A percentile compares a stretch with the other conserved stretches of the same genome.
Conservation (phyloP, 2,329 filamentous ascomycete species). For the Domatiomyces globalis region DNA sequence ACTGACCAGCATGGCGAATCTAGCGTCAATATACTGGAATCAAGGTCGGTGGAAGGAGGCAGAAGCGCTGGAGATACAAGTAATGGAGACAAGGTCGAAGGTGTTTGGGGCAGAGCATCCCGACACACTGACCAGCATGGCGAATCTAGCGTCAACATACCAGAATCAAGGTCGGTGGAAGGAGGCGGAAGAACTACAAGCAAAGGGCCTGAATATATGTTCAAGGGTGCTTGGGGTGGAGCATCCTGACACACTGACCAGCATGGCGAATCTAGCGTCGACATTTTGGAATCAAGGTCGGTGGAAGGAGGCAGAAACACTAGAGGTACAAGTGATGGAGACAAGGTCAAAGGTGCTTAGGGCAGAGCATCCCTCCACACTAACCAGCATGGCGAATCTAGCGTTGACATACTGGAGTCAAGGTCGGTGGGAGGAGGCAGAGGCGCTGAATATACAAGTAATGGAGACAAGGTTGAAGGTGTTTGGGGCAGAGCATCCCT, state of each 20-base stretch:
- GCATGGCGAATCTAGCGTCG: no score
- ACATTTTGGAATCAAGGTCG: no score
- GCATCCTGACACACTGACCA: conserved; percentile 8
- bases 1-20: conserved; percentile 11
- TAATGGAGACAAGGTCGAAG: conserved; percentile 12
- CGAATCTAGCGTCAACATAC: conserved; percentile 14
- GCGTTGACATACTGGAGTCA: conserved; percentile 6
- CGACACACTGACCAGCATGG: conserved; percentile 11
- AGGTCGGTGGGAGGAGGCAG: conserved; percentile 5
- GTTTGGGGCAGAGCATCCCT: no score
- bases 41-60: conserved; percentile 10
- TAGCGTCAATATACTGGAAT: conserved; percentile 13
- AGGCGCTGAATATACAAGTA: no score
- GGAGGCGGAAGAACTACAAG: conserved; percentile 19
- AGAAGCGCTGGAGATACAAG: conserved; percentile 10
- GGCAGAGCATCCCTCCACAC: no score
- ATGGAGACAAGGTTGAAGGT: no score
- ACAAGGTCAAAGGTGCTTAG: no score
- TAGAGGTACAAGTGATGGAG: no score
- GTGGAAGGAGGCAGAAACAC: no score
- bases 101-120: conserved; percentile 14
- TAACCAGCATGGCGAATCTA: conserved; percentile 26
- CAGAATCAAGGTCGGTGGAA: conserved; percentile 8
- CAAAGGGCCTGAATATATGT: conserved; percentile 9
- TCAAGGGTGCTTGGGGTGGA: conserved; percentile 8